Evolutionary conservation across 306 rosid species (phyloP).

Genomic region (Abrus precatorius): DNA sequence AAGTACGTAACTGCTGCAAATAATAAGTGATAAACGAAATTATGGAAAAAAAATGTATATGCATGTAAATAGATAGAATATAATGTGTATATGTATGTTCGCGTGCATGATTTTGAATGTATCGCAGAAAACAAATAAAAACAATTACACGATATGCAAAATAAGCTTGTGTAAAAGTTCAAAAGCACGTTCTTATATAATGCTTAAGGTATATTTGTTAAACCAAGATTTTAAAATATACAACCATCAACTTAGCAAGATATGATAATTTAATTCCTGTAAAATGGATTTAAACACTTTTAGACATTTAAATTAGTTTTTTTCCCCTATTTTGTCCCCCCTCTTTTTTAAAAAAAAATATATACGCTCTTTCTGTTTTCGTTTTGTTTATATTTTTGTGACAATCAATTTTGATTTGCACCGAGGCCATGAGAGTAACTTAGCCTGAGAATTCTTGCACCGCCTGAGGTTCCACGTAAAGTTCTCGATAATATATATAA

Average conservation of each 20-base stretch:
- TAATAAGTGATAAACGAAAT: background rate
- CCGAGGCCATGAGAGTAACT: conserved; percentile 16
- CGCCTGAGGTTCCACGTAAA: conserved; percentile 37
- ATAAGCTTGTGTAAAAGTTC: background rate
- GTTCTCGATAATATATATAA: conserved; percentile 32
- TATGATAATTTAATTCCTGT: background rate
- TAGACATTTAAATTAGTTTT: background rate
- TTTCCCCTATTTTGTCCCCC: background rate
- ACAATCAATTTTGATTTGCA: background rate
- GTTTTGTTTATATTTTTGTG: background rate
- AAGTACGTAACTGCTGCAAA: background rate
- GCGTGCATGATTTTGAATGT: background rate
- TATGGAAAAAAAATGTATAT: background rate
- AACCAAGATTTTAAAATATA: background rate
- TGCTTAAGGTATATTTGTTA: background rate
- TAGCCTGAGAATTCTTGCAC: conserved; percentile 23
- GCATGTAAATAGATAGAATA: background rate
- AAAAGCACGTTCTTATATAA: background rate
- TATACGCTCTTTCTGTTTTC: background rate
- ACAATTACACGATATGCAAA: background rate
- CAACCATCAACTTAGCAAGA: conserved; percentile 2
- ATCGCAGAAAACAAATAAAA: background rate
- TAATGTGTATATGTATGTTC: background rate
- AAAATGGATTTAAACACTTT: conserved; percentile 2
- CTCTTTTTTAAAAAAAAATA: background rate